Conservation (phyloP, 2,329 filamentous ascomycete species). For the Coniochaeta sp. region DNA sequence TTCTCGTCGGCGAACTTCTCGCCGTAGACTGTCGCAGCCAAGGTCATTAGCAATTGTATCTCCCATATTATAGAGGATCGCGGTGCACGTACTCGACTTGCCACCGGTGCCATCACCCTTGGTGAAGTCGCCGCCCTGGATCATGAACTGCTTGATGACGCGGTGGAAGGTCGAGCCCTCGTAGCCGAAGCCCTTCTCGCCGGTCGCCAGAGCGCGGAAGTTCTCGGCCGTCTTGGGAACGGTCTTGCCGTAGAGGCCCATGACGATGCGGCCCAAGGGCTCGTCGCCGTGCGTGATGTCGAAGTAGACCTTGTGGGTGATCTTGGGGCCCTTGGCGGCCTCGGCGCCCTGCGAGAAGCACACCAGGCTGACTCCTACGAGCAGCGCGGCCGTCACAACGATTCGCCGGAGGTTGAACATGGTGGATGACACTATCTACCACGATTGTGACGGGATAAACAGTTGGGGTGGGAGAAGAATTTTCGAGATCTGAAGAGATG, state of each 20-base stretch:
- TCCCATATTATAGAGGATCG: not conserved
- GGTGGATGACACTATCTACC: not conserved
- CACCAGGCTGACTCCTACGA: slow-evolving; percentile 67
- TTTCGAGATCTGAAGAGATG: not conserved
- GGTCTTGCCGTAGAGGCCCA: slow-evolving; percentile 83
- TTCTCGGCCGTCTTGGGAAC: slow-evolving; percentile 70
- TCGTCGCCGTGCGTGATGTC: slow-evolving; percentile 74
- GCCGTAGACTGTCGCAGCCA: slow-evolving; percentile 59
- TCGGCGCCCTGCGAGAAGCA: slow-evolving; percentile 69
- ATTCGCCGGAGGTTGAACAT: slow-evolving; percentile 73
- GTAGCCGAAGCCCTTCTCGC: slow-evolving; percentile 82
- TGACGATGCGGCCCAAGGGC: slow-evolving; percentile 65
- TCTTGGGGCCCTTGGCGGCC: slow-evolving; percentile 81
- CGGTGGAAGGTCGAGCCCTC: slow-evolving; percentile 80
- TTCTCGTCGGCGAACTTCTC: slow-evolving; percentile 82
- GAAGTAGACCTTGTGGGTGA: slow-evolving; percentile 92
- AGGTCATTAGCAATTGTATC: not conserved
- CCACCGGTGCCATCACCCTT: slow-evolving; percentile 75
- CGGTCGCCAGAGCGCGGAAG: slow-evolving; percentile 74
- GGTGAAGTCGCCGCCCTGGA: slow-evolving; percentile 86
- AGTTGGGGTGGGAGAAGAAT: not conserved
- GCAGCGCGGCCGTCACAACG: slow-evolving; percentile 64
- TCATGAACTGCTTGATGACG: slow-evolving; percentile 88
- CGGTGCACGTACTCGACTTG: slow-evolving; percentile 62
- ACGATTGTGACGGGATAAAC: not conserved